Percentiles rank a stretch among this genome's conserved stretches.
phyloP scores from a whole-genome alignment of 495 filamentous ascomycete genomes.

The Penicillium macrosclerotiorum region DNA sequence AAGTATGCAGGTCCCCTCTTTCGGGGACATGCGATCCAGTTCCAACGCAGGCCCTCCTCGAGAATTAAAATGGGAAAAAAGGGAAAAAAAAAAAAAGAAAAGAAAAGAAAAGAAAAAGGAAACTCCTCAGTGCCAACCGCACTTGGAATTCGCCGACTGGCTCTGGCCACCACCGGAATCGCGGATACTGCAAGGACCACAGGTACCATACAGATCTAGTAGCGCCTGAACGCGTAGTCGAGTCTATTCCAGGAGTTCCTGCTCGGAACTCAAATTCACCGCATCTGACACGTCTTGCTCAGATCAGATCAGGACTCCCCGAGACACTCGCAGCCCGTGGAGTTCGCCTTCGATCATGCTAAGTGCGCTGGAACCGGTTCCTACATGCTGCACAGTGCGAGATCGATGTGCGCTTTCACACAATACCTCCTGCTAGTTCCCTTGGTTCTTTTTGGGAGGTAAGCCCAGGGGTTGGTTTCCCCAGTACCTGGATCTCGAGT shows the following conservation, averaged over 20 bases:
- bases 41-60: too few relatives aligned
- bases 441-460: slow-evolving; percentile 1
- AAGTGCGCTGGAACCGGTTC: slow-evolving; percentile 1
- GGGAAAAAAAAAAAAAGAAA: too few relatives aligned
- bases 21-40: too few relatives aligned
- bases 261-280: slow-evolving; percentile 26
- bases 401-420: neutral
- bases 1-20: neutral
- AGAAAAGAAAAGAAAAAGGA: neutral
- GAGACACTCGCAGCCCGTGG: slow-evolving; percentile 16
- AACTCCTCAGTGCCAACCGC: neutral
- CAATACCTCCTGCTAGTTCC: neutral
- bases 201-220: slow-evolving; percentile 25
- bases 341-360: slow-evolving; percentile 12
- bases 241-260: slow-evolving; percentile 13
- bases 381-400: slow-evolving; percentile 2
- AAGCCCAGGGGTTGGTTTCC: slow-evolving; percentile 12
- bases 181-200: slow-evolving; percentile 27
- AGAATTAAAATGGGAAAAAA: too few relatives aligned
- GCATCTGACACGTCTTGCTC: slow-evolving; percentile 26
- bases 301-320: slow-evolving; percentile 5
- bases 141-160: slow-evolving; percentile 27
- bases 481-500: slow-evolving; percentile 24
- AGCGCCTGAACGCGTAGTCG: slow-evolving; percentile 7
- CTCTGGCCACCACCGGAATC: slow-evolving; percentile 8